These are phyloP conservation scores for Ganoderma boninense DNA, from an alignment of 1,284 basidiomycete genomes.

Conservation along the genomic window DNA sequence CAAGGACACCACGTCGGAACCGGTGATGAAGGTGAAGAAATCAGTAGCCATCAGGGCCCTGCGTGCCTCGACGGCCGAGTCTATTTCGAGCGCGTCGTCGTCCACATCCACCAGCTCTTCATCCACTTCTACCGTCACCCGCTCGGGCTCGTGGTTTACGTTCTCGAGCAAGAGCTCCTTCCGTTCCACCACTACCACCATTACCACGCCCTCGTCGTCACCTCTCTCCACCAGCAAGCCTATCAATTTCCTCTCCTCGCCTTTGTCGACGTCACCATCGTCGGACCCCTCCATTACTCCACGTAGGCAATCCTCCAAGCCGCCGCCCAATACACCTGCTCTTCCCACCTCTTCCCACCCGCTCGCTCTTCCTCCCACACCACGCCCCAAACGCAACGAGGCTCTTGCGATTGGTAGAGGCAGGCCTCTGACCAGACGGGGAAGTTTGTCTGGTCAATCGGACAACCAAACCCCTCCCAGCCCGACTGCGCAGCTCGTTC, in stretches of 20 bases:
- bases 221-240: constrained; percentile 46
- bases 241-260: constrained; percentile 37
- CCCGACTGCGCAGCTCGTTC: constrained; percentile 34
- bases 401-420: constrained; percentile 37
- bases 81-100: constrained; percentile 39
- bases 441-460: constrained; percentile 12
- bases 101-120: constrained; percentile 43
- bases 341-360: constrained; percentile 29
- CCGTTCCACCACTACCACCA: constrained; percentile 41
- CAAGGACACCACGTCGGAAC: constrained; percentile 21
- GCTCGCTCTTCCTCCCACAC: constrained; percentile 21
- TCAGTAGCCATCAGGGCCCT: constrained; percentile 18
- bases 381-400: constrained; percentile 19
- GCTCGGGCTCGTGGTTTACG: constrained; percentile 65
- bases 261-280: constrained; percentile 28
- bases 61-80: constrained; percentile 30
- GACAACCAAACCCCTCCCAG: constrained; percentile 21
- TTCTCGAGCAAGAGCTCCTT: constrained; percentile 52
- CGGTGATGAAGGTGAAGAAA: constrained; percentile 28
- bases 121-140: constrained; percentile 42
- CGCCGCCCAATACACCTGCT: constrained; percentile 17
- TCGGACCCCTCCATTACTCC: constrained; percentile 18
- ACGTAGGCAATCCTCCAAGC: constrained; percentile 21
- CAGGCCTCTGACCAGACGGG: constrained; percentile 24
- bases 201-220: constrained; percentile 48